Evolutionary conservation across 371 early-diverging fungal genomes (phyloP), one percentile per base, ranked within the genome.

Genomic region (Mortierella sp.): DNA sequence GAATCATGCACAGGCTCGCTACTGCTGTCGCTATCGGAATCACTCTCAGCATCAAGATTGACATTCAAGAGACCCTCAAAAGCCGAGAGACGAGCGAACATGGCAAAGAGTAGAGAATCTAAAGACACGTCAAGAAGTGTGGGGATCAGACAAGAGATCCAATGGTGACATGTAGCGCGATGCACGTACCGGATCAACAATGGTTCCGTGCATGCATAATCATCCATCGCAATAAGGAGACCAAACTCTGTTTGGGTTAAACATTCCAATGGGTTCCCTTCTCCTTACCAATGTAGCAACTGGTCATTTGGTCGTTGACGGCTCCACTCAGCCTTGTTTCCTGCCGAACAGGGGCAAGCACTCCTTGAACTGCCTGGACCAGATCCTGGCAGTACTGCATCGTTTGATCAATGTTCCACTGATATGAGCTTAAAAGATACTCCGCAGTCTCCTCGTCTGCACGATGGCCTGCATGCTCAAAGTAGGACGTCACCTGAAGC

Each of bases 281-380:
- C 40, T 25, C 27, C 25, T 80, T 73, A 80, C 86, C 86, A 53
- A 88, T 85, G 53, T 88, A 88, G 54, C 88, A 88, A 25, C 82
- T 82, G 22, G 88, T 88, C 47, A 79, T 78, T 24, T 80, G 78
- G 52, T 85, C 84, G 45, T 88, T 88, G 54, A 85, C 83, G 21
- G 81, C 78, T 9, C 88, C 88, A 14, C 72, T 61, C 51, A 86
- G 52, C 9, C 24, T 40, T 10, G 43, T 62, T 12, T 72, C 61
- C 39, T 66, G 68, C 31, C 68, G 66, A 34, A 82, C 62, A 3
- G 72, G 63, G 1, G 62, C 58, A 10, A 84, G 71, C 14, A 80
- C 48, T 6, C 84, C 84, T 24, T 81, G 82, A 46, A 81, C 80
- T 44, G 84, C 82, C 49, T 80, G 65, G 1, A 74, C 52, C 13